Evolutionary conservation across 208 protist species (phyloP).

Genomic region (Leishmania aethiopica): DNA sequence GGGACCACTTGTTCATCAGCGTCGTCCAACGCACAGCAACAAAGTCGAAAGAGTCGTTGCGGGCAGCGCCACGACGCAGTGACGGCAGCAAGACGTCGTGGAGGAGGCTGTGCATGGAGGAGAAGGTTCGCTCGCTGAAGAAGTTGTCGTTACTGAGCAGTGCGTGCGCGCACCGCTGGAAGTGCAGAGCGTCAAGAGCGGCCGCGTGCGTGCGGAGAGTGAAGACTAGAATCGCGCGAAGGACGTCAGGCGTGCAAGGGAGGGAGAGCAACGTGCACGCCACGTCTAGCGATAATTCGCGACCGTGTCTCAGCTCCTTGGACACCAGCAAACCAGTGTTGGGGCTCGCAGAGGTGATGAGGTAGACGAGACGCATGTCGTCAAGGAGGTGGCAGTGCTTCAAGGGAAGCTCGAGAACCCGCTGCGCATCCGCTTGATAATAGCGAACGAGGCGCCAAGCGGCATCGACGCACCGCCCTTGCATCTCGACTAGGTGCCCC

Average conservation of each 20-base stretch:
- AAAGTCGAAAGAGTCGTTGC: constrained; percentile 42
- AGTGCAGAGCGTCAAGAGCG: constrained; percentile 27
- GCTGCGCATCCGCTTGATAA: constrained; percentile 10
- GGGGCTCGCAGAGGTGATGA: constrained; percentile 5
- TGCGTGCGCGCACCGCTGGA: constrained; percentile 41
- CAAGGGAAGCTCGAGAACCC: constrained; percentile 8
- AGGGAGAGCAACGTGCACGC: constrained; percentile 26
- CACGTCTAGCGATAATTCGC: constrained; percentile 8
- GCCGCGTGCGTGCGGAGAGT: constrained; percentile 24
- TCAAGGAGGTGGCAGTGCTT: constrained; percentile 15
- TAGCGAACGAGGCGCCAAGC: constrained; percentile 13
- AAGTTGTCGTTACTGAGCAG: constrained; percentile 79
- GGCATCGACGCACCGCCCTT: constrained; percentile 26
- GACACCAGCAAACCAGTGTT: constrained; percentile 16
- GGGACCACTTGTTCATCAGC: constrained; percentile 73
- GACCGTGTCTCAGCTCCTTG: constrained; percentile 6
- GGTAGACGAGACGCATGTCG: constrained; percentile 24
- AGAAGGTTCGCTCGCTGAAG: constrained; percentile 49
- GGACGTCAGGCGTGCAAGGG: constrained; percentile 23
- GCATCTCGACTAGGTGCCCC: constrained; percentile 27
- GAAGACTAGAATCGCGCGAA: constrained; percentile 30
- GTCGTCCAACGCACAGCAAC: constrained; percentile 71
- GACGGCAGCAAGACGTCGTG: constrained; percentile 32
- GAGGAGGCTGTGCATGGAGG: constrained; percentile 53
- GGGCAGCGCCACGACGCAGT: constrained; percentile 1